These are phyloP conservation scores for Alternaria atra DNA, from an alignment of 2,329 filamentous ascomycete species.

Conservation along the genomic window DNA sequence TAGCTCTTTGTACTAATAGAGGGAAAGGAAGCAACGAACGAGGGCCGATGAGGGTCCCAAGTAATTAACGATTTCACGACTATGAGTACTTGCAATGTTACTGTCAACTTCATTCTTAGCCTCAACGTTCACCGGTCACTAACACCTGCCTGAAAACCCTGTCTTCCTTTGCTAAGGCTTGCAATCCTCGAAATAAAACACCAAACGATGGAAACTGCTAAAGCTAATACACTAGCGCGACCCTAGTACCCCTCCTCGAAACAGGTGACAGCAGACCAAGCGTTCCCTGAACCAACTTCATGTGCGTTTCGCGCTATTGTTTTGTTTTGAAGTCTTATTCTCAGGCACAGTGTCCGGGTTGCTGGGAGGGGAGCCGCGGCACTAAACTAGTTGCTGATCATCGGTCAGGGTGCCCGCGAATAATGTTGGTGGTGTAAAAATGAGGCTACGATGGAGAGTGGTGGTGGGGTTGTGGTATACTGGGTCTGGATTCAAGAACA, in stretches of 20 bases:
- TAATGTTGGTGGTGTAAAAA: background rate
- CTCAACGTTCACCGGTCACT: background rate
- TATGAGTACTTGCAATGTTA: background rate
- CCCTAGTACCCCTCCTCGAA: background rate
- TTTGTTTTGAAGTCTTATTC: conserved; percentile 4
- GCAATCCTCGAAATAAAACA: background rate
- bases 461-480: background rate
- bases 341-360: background rate
- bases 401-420: background rate
- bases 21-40: no score
- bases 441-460: background rate
- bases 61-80: background rate
- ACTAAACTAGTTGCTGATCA: background rate
- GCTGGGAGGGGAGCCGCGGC: conserved; percentile 1
- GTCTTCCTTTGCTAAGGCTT: background rate
- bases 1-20: conserved; percentile 42
- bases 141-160: background rate
- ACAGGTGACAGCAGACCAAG: conserved; percentile 5
- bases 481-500: background rate
- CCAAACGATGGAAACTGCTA: background rate
- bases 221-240: conserved; percentile 1
- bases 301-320: conserved; percentile 9
- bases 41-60: background rate
- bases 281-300: conserved; percentile 1
- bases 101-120: background rate